Evolutionary conservation across 768 basidiomycete species (phyloP), one percentile per base, ranked within the genome.

Genomic region (Pleurotus platypus): DNA sequence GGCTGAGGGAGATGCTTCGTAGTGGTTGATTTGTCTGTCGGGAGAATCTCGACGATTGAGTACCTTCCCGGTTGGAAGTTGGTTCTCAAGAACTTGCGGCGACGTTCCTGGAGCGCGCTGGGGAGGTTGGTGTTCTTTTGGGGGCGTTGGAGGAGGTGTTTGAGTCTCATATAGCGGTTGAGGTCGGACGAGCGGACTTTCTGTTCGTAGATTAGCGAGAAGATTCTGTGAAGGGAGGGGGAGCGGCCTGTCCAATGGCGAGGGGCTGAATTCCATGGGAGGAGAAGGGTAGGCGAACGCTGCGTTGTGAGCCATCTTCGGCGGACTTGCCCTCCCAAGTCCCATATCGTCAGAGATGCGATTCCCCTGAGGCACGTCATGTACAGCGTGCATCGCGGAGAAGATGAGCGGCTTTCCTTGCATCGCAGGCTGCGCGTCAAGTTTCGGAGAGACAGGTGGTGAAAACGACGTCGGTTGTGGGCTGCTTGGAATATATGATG

Each of bases 401-500:
- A 89, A 89, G 30, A 89, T 89, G 20, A 84, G 73, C 1, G 87
- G 85, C 18, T 81, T 82, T 16, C 66, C 64, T 26, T 61, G 49
- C 38, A 61, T 57, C 39, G 57, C 55, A 20, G 57, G 63, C 56
- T 49, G 58, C 51, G 39, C 27, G 61, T 54, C 51, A 43, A 42
- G 39, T 8, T 54, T 54, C 16, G 51, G 39, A 46, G 47, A 49
- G 42, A 54, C 35, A 38, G 60, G 51, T 15, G 60, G 60, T 22
- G 60, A 49, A 13, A 40, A 35, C 24, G 53, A 55, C 46, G 35
- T 58, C 8, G 61, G 27, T 16, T 42, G 38, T 11, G 37, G 11
- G 48, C 51, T 51, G 24, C 22, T 50, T 27, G 8, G 39, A 9
- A 35, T 35, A 35, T 35, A 35, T 7, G 53, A 5, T 39, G 27